Base-by-base conservation (phyloP, 208 protist genomes). In the Leishmania guyanensis region DNA sequence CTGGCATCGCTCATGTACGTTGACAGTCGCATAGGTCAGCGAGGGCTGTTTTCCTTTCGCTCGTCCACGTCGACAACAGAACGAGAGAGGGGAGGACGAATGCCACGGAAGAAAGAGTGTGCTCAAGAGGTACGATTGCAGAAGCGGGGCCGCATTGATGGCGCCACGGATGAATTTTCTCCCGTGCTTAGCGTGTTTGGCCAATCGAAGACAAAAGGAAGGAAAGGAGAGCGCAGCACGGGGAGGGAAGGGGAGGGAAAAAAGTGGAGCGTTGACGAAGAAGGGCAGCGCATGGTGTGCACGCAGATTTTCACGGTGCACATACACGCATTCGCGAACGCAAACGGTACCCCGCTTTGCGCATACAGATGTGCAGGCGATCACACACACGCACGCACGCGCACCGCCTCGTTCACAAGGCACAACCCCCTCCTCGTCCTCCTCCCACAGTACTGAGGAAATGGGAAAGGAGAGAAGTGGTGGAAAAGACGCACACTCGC, bases 361-460 rank as follows among this genome's bases (percentile, higher is more conserved):
- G 64, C n/a, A 39, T 17, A n/a, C 20, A 12, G 29, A 39, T n/a
- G 64, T 12, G 33, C 26, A 71, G 5, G 39, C 65, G 17, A 22
- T 17, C 36, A 71, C 36, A 73, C 36, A 73, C 36, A 73, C 39
- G 5, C 39, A 72, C 39, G 8, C 68, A 73, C 17, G 12, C 43
- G 12, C 68, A 53, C 43, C 43, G 43, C 43, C 43, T 46, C 43
- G 43, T 46, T 46, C 43, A 46, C 43, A 46, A 46, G 43, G 43
- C 68, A 50, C 43, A 14, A 17, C 43, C 17, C 10, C 62, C 29
- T 22, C 10, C 62, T 29, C 62, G 29, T 22, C 29, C 53, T 56
- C 53, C 53, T 56, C 53, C 53, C 46, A 75, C 50, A 75, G 71
- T 3, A 62, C 22, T 65, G 73, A 48, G 68, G 39, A 50, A 77